A percentile compares a stretch with the other conserved stretches of the same genome.
phyloP scores from a whole-genome alignment of 345 rosid genomes.

The Theobroma cacao region DNA sequence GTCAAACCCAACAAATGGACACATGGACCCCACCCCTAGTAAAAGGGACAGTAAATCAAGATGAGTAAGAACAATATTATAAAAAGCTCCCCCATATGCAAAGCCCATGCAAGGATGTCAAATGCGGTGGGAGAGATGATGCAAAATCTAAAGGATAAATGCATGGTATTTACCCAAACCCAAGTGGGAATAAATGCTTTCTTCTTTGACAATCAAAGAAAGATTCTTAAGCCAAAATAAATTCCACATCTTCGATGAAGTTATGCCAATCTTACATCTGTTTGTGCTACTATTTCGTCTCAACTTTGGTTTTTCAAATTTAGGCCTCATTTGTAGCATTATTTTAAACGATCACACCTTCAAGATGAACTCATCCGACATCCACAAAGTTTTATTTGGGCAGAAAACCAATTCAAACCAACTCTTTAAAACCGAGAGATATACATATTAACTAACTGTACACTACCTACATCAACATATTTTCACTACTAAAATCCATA shows the following conservation, averaged over 20 bases:
- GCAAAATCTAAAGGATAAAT: conserved; percentile 9
- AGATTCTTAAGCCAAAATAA: conserved; percentile 32
- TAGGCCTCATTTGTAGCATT: neutral
- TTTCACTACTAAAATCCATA: neutral
- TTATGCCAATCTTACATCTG: conserved; percentile 27
- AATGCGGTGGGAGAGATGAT: conserved; percentile 17
- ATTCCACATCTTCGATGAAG: conserved; percentile 32
- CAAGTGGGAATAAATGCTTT: conserved; percentile 68
- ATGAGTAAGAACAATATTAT: conserved; percentile 14
- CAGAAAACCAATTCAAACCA: neutral
- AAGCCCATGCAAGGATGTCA: conserved; percentile 20
- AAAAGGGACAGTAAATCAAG: conserved; percentile 16
- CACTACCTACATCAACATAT: neutral
- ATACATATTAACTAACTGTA: neutral
- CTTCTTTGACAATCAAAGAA: conserved; percentile 73
- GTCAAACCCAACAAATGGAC: conserved; percentile 22
- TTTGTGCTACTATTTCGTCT: neutral
- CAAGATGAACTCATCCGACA: neutral
- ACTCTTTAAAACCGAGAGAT: neutral
- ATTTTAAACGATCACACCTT: neutral
- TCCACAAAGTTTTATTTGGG: neutral
- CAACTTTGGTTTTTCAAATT: neutral
- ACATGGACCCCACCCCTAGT: conserved; percentile 22
- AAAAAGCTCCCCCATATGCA: neutral
- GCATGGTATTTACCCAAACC: conserved; percentile 20